phyloP scores from a whole-genome alignment of 169 alveolate genomes.

The Theileria orientalis region DNA sequence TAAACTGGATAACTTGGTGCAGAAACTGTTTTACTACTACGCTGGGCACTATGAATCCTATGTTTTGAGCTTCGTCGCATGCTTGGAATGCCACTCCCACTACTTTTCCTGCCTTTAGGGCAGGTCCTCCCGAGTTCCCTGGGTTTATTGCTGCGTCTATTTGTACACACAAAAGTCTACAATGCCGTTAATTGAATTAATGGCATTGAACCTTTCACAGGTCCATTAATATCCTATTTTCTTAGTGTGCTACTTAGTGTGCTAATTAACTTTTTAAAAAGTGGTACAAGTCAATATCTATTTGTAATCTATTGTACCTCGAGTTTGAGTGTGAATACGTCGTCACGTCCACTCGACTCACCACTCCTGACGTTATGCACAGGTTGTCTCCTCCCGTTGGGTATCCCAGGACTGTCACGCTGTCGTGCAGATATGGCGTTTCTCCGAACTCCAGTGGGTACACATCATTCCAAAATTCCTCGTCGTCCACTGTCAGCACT shows the following conservation, averaged over 20 bases:
- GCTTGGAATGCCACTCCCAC: slow-evolving; percentile 85
- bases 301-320: slow-evolving; percentile 4
- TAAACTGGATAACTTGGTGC: slow-evolving; percentile 53
- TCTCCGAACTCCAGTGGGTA: slow-evolving; percentile 75
- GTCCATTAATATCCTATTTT: too few relatives aligned
- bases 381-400: slow-evolving; percentile 88
- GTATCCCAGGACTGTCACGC: slow-evolving; percentile 82
- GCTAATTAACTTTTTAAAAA: background rate
- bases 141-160: slow-evolving; percentile 89
- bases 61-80: slow-evolving; percentile 79
- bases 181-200: too few relatives aligned
- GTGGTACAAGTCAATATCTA: background rate
- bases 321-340: slow-evolving; percentile 65
- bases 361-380: slow-evolving; percentile 85
- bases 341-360: slow-evolving; percentile 83
- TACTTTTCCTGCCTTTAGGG: slow-evolving; percentile 78
- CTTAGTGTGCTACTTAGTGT: too few relatives aligned
- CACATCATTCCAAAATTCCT: slow-evolving; percentile 75
- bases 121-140: slow-evolving; percentile 88
- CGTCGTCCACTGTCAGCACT: slow-evolving; percentile 74
- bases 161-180: slow-evolving; percentile 81
- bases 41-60: slow-evolving; percentile 80
- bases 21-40: slow-evolving; percentile 72
- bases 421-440: slow-evolving; percentile 78
- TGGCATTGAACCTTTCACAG: background rate